phyloP scores from a whole-genome alignment of 1,139 yeast species.

The Yamadazyma jaroonii region DNA sequence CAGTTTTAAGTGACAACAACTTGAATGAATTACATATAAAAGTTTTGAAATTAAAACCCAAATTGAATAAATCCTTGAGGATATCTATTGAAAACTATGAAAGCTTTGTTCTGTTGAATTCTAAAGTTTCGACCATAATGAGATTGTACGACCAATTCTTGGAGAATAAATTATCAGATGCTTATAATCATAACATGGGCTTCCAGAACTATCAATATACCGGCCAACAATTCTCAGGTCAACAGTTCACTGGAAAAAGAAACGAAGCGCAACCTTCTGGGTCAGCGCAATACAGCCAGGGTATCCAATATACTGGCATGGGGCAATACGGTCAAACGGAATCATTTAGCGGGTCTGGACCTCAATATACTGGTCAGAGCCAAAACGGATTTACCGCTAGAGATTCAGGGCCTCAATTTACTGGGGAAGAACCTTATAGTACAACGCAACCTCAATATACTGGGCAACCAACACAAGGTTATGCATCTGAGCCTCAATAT shows the following conservation, averaged over 20 bases:
- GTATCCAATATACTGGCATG: not conserved
- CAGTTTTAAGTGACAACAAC: slow-evolving; percentile 58
- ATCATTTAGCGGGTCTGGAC: not conserved
- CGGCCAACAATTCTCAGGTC: not conserved
- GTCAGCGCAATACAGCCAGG: not conserved
- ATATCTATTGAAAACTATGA: slow-evolving; percentile 69
- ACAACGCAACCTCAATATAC: slow-evolving; percentile 2
- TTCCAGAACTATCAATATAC: slow-evolving; percentile 2
- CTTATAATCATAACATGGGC: slow-evolving; percentile 27
- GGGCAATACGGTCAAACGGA: too few species aligned
- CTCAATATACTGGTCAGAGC: slow-evolving; percentile 1
- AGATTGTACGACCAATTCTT: slow-evolving; percentile 75
- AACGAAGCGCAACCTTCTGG: not conserved
- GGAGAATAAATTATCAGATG: slow-evolving; percentile 60
- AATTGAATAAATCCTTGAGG: slow-evolving; percentile 63
- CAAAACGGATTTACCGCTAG: not conserved
- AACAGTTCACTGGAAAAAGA: not conserved
- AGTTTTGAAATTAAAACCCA: slow-evolving; percentile 69
- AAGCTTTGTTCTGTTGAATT: slow-evolving; percentile 69
- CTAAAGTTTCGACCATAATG: slow-evolving; percentile 76
- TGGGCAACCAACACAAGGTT: not conserved
- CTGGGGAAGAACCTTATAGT: slow-evolving; percentile 1
- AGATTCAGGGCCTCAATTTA: slow-evolving; percentile 1
- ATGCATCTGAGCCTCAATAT: not conserved
- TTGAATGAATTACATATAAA: slow-evolving; percentile 64